Conservation (phyloP, 108 stramenopile genomes). For the Nitzschia putrida region DNA sequence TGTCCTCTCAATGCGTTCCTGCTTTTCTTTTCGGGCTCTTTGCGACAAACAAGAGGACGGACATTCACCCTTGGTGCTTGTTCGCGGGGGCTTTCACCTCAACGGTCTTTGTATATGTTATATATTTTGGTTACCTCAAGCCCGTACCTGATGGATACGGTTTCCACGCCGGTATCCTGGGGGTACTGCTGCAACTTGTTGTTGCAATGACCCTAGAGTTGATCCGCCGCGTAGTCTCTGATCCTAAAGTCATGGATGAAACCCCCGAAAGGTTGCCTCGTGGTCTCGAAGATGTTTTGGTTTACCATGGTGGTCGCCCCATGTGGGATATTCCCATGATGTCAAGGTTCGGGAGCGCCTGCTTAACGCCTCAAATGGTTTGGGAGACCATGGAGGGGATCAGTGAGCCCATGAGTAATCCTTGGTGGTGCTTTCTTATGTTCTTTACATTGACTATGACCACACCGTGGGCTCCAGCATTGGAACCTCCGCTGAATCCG, state of each 20-base stretch:
- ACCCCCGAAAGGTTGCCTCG: not conserved
- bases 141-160: not conserved
- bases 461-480: not conserved
- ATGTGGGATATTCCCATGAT: constrained; percentile 23
- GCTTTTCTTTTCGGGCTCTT: constrained; percentile 24
- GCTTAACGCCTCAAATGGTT: constrained; percentile 17
- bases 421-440: constrained; percentile 16
- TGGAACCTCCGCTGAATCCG: not conserved
- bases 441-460: constrained; percentile 5
- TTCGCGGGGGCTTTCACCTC: not conserved
- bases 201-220: not conserved
- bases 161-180: constrained; percentile 18
- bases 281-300: not conserved
- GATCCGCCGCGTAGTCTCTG: not conserved
- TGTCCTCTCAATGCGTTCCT: constrained; percentile 10
- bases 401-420: constrained; percentile 10
- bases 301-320: constrained; percentile 16
- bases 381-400: constrained; percentile 28
- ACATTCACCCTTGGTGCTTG: not conserved
- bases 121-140: constrained; percentile 7
- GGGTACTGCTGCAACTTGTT: not conserved
- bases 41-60: not conserved
- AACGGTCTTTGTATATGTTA: not conserved
- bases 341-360: constrained; percentile 15
- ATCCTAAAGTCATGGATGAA: not conserved